These are phyloP conservation scores for Amaranthus cruentus DNA, from an alignment of 148 eudicot species.

Conservation along the genomic window DNA sequence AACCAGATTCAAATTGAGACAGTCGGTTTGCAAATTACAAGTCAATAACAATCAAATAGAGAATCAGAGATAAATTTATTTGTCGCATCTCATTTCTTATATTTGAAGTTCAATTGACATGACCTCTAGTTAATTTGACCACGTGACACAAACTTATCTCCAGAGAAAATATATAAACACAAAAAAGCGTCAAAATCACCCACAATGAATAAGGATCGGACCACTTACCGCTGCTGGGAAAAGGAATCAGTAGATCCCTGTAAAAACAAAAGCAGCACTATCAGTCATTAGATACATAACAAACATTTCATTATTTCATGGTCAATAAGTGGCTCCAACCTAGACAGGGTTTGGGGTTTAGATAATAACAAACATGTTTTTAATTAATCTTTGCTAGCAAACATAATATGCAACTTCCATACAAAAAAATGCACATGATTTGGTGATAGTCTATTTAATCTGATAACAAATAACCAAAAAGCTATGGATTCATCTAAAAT, in stretches of 20 bases:
- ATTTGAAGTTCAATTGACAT: not conserved
- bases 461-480: too few species aligned
- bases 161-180: not conserved
- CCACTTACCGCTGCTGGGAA: slow-evolving; percentile 28
- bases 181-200: not conserved
- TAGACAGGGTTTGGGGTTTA: too few species aligned
- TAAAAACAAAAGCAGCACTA: slow-evolving; percentile 5
- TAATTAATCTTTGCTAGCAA: too few species aligned
- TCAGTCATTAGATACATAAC: not conserved
- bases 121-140: not conserved
- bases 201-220: not conserved
- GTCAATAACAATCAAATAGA: not conserved
- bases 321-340: too few species aligned
- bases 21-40: not conserved
- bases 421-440: too few species aligned
- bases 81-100: not conserved
- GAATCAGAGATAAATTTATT: not conserved
- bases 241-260: slow-evolving; percentile 33
- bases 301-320: not conserved
- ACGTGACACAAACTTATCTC: not conserved
- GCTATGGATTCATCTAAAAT: too few species aligned
- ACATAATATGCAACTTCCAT: too few species aligned
- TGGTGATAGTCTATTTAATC: too few species aligned
- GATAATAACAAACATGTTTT: too few species aligned
- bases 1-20: not conserved